These are phyloP conservation scores for Candida boidinii DNA, from an alignment of 805 yeast genomes.

Conservation along the genomic window DNA sequence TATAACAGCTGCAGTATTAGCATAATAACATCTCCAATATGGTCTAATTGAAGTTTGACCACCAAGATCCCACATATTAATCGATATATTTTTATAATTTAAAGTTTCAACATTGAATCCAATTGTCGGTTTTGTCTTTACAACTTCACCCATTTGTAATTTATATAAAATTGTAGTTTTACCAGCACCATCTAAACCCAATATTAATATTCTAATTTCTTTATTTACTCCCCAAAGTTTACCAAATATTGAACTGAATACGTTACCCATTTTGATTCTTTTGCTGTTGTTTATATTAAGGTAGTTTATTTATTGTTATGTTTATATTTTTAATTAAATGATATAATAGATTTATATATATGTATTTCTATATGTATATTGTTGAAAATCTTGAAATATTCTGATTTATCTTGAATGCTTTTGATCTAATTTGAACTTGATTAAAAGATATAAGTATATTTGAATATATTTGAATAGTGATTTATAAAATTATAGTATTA, in stretches of 20 bases:
- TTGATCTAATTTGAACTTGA: too few species aligned
- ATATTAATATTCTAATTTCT: constrained; percentile 81
- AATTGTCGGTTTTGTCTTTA: constrained; percentile 66
- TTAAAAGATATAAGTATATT: too few species aligned
- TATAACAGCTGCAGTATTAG: constrained; percentile 91
- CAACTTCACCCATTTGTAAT: constrained; percentile 79
- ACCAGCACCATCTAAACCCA: constrained; percentile 96
- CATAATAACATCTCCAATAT: constrained; percentile 94
- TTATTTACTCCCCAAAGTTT: constrained; percentile 84
- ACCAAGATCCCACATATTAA: constrained; percentile 96
- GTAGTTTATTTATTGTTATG: too few species aligned
- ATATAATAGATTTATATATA: too few species aligned
- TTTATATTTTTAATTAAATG: too few species aligned
- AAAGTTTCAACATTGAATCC: constrained; percentile 95
- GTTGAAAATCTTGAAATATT: too few species aligned
- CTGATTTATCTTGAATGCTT: too few species aligned
- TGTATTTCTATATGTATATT: too few species aligned
- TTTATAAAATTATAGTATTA: too few species aligned
- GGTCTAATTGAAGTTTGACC: constrained; percentile 96
- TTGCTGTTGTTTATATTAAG: too few species aligned
- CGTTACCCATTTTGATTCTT: constrained; percentile 60
- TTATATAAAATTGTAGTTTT: constrained; percentile 91
- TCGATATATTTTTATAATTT: constrained; percentile 77
- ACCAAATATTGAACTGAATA: constrained; percentile 79
- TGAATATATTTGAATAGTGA: too few species aligned